These are phyloP conservation scores for Trichoderma endophyticum DNA, from an alignment of 2,329 filamentous ascomycete species.

Conservation along the genomic window DNA sequence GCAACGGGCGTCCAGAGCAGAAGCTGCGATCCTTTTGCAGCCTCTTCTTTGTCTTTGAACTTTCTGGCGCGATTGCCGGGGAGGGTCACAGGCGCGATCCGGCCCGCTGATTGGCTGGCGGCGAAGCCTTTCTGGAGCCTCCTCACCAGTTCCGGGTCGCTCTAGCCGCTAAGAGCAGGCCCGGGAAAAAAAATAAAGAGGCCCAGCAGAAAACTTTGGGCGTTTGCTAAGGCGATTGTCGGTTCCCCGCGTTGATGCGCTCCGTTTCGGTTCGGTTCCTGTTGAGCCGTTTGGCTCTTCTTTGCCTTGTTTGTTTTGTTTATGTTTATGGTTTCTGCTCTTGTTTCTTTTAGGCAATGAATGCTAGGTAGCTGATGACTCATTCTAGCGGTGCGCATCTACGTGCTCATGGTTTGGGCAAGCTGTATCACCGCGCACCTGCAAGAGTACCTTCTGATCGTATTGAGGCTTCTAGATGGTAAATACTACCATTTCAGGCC, in stretches of 20 bases:
- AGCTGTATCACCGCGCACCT: not conserved
- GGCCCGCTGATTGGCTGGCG: conserved; percentile 25
- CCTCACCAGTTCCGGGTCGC: conserved; percentile 16
- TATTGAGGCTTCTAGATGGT: not conserved
- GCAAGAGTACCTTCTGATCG: not conserved
- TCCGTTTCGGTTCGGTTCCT: not conserved
- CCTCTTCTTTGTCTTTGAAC: conserved; percentile 12
- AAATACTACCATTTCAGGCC: not conserved
- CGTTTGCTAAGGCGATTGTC: not conserved
- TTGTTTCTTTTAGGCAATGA: not conserved
- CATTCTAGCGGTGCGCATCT: not conserved
- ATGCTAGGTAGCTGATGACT: not conserved
- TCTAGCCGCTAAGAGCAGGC: conserved; percentile 16
- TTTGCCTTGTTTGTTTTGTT: not conserved
- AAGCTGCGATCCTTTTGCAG: conserved; percentile 19
- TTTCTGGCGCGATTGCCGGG: conserved; percentile 21
- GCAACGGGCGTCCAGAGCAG: conserved; percentile 14
- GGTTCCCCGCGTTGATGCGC: conserved; percentile 15
- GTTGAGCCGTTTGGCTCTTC: not conserved
- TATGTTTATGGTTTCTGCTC: not conserved
- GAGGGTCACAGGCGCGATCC: conserved; percentile 21
- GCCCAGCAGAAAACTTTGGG: conserved; percentile 5
- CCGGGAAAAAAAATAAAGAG: conserved; percentile 3
- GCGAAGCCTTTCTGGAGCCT: not conserved
- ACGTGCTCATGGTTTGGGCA: not conserved